Conservation (phyloP, 1,139 yeast genomes). For the Pichia sp. region DNA sequence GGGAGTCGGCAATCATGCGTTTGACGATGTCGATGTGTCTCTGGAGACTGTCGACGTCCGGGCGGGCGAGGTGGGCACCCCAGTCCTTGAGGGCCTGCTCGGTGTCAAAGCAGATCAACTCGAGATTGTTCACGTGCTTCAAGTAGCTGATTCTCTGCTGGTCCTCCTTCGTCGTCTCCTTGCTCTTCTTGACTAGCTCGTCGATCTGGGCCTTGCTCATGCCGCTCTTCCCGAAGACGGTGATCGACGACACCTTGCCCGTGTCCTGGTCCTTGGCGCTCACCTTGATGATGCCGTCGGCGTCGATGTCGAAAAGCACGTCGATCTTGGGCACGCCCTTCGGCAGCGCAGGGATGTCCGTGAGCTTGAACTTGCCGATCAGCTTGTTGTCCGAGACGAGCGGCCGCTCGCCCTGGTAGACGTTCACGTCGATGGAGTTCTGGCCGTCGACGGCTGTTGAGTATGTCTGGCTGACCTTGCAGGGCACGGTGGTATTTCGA, state of each 20-base stretch:
- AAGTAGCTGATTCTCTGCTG: conserved; percentile 37
- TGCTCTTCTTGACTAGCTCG: conserved; percentile 50
- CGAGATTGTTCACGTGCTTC: conserved; percentile 32
- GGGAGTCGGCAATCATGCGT: conserved; percentile 43
- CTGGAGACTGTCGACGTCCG: conserved; percentile 35
- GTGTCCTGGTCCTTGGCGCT: conserved; percentile 65
- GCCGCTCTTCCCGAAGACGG: conserved; percentile 67
- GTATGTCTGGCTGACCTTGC: conserved; percentile 64
- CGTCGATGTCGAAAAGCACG: conserved; percentile 72
- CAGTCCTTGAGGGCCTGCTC: conserved; percentile 31
- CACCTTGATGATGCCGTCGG: conserved; percentile 77
- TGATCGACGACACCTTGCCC: conserved; percentile 52
- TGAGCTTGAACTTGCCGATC: conserved; percentile 66
- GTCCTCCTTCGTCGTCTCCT: conserved; percentile 40
- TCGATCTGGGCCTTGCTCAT: conserved; percentile 61
- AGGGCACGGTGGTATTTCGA: conserved; percentile 72
- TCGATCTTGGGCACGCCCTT: conserved; percentile 75
- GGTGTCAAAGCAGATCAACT: conserved; percentile 32
- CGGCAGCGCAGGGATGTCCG: conserved; percentile 67
- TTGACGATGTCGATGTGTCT: conserved; percentile 39
- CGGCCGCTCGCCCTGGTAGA: conserved; percentile 75
- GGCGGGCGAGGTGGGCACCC: conserved; percentile 28
- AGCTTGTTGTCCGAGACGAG: conserved; percentile 67
- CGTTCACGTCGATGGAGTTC: conserved; percentile 73
- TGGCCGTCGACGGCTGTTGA: conserved; percentile 87